Percentiles rank a stretch among this genome's conserved stretches.
Conservation (phyloP, 1,284 basidiomycete species). For the Trichosporon sp. region DNA sequence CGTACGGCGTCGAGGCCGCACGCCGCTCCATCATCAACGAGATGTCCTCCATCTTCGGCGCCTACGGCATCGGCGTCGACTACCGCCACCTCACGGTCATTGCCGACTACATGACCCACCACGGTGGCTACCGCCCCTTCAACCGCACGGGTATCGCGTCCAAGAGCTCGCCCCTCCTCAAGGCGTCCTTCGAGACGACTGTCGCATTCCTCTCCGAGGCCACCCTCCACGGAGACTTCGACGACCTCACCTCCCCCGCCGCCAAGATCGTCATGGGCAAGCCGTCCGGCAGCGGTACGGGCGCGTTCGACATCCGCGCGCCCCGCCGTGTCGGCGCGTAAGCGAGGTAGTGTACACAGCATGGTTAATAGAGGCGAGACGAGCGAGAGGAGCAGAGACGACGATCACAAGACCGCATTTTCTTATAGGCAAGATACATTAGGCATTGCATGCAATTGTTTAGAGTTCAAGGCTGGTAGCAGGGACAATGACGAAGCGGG, state of each 20-base stretch:
- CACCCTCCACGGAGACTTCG: conserved; percentile 88
- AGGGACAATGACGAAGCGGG: background rate
- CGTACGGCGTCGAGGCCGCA: conserved; percentile 97
- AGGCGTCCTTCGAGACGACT: conserved; percentile 97
- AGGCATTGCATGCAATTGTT: conserved; percentile 8
- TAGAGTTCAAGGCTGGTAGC: background rate
- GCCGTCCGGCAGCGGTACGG: conserved; percentile 78
- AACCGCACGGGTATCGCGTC: conserved; percentile 91
- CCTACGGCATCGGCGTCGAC: conserved; percentile 96
- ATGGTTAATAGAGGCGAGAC: background rate
- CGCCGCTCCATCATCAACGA: conserved; percentile 80
- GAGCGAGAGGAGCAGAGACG: background rate
- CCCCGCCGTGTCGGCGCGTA: conserved; percentile 13
- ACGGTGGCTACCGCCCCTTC: conserved; percentile 95
- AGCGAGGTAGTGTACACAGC: background rate
- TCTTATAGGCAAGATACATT: conserved; percentile 5
- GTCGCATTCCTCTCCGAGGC: conserved; percentile 93
- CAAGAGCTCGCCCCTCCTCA: conserved; percentile 87
- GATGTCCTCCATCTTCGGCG: conserved; percentile 88
- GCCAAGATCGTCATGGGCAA: conserved; percentile 87
- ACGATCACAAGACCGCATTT: background rate
- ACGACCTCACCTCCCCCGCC: conserved; percentile 75
- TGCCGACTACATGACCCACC: conserved; percentile 99
- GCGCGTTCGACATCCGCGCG: conserved; percentile 66
- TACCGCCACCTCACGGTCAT: conserved; percentile 92